phyloP scores from a whole-genome alignment of 148 eudicot species.

The Cornus controversa region DNA sequence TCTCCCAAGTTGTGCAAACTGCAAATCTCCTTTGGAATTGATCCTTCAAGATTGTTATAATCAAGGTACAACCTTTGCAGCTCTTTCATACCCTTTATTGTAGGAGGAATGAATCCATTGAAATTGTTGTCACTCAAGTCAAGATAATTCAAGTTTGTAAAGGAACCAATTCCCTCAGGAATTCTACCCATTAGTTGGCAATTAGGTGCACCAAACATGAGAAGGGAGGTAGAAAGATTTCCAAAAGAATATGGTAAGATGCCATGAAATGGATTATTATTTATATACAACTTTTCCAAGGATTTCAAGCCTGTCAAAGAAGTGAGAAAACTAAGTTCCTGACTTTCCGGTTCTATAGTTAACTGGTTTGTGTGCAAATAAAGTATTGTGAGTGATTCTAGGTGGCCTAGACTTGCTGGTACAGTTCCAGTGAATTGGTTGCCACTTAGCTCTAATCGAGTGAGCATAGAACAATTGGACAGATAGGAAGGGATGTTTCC shows the following conservation, averaged over 20 bases:
- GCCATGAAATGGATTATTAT: too few species aligned
- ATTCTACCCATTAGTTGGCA: not conserved
- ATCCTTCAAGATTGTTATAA: too few species aligned
- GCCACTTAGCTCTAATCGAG: too few species aligned
- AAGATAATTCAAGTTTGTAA: not conserved
- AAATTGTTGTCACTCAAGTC: not conserved
- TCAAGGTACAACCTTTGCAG: too few species aligned
- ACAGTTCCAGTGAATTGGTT: slow-evolving; percentile 13
- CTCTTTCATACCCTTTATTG: not conserved
- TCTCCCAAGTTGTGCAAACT: too few species aligned
- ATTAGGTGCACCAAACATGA: not conserved
- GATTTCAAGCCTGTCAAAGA: not conserved
- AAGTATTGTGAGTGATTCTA: not conserved
- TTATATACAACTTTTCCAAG: not conserved
- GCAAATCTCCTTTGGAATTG: too few species aligned
- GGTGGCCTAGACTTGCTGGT: slow-evolving; percentile 9
- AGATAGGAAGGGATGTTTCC: slow-evolving; percentile 23
- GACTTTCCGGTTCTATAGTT: not conserved
- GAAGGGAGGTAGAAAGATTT: not conserved
- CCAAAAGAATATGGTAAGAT: slow-evolving; percentile 9
- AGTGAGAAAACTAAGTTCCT: slow-evolving; percentile 1
- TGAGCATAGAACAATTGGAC: too few species aligned
- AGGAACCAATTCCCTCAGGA: slow-evolving; percentile 12
- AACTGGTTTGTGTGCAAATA: not conserved
- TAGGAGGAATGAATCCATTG: not conserved